Percentiles rank a stretch among this genome's conserved stretches.
Conservation (phyloP, 2,329 filamentous ascomycete genomes). For the Hypoxylon sp. region DNA sequence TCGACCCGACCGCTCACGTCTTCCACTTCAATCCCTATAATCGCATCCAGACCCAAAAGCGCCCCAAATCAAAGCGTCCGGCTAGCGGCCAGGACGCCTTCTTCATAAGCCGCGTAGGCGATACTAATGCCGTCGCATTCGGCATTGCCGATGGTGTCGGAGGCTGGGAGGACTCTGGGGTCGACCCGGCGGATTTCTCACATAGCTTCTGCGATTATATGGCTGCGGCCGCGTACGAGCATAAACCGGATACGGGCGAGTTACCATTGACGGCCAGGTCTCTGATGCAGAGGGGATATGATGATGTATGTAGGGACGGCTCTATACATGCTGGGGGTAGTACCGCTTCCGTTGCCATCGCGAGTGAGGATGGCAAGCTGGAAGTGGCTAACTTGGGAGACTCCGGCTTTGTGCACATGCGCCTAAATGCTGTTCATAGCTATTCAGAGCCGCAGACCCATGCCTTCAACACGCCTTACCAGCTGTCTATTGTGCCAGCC, state of each 20-base stretch:
- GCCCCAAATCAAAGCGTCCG: conserved; percentile 72
- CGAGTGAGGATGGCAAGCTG: conserved; percentile 77
- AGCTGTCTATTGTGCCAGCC: conserved; percentile 88
- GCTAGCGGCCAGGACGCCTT: conserved; percentile 96
- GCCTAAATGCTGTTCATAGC: conserved; percentile 86
- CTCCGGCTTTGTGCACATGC: conserved; percentile 90
- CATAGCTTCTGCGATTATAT: conserved; percentile 95
- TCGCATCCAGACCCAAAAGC: conserved; percentile 66
- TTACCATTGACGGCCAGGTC: conserved; percentile 70
- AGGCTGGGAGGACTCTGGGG: conserved; percentile 91
- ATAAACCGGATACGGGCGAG: conserved; percentile 54
- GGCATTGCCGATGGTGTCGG: conserved; percentile 95
- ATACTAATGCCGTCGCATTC: conserved; percentile 79
- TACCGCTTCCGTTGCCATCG: conserved; percentile 90
- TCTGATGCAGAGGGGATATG: conserved; percentile 87
- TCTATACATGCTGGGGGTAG: conserved; percentile 85
- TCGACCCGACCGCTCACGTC: conserved; percentile 75
- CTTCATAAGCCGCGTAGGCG: conserved; percentile 86
- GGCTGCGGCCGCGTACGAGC: conserved; percentile 78
- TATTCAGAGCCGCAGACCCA: conserved; percentile 91
- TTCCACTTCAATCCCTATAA: conserved; percentile 79
- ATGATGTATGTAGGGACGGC: conserved; percentile 80
- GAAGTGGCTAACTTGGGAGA: conserved; percentile 96
- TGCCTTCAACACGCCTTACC: conserved; percentile 97
- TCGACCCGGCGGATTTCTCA: conserved; percentile 95